phyloP scores from a whole-genome alignment of 2,329 filamentous ascomycete genomes.

The Colletotrichum gloeosporioides region DNA sequence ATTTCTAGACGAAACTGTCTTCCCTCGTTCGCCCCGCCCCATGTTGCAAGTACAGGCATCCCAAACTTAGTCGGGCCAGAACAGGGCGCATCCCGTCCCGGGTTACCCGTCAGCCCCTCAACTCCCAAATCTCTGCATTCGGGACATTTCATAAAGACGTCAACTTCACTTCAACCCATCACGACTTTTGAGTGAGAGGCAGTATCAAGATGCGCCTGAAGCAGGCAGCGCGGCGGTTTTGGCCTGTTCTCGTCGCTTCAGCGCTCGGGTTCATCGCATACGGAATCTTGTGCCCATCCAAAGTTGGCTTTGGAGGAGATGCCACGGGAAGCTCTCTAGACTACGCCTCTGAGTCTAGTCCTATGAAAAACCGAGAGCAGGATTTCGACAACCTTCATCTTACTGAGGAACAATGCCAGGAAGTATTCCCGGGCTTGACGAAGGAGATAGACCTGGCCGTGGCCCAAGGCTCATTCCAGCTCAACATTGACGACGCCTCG shows the following conservation, averaged over 20 bases:
- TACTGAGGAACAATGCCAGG: slow-evolving; percentile 45
- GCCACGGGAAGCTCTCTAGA: neutral
- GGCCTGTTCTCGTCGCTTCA: neutral
- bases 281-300: neutral
- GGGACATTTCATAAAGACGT: neutral
- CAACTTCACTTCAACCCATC: neutral
- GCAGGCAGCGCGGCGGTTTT: neutral
- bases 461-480: slow-evolving; percentile 46
- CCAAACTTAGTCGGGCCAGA: neutral
- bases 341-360: neutral
- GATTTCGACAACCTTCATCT: slow-evolving; percentile 40
- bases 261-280: neutral
- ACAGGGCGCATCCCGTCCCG: neutral
- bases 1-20: neutral
- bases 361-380: neutral
- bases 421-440: slow-evolving; percentile 51
- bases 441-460: slow-evolving; percentile 51
- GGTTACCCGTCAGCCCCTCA: neutral
- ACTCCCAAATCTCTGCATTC: neutral
- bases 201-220: neutral
- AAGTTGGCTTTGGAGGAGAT: neutral
- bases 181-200: neutral
- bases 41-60: neutral
- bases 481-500: slow-evolving; percentile 32
- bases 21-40: neutral